Evolutionary conservation across 345 rosid genomes (phyloP).

Genomic region (Citrus maxima): DNA sequence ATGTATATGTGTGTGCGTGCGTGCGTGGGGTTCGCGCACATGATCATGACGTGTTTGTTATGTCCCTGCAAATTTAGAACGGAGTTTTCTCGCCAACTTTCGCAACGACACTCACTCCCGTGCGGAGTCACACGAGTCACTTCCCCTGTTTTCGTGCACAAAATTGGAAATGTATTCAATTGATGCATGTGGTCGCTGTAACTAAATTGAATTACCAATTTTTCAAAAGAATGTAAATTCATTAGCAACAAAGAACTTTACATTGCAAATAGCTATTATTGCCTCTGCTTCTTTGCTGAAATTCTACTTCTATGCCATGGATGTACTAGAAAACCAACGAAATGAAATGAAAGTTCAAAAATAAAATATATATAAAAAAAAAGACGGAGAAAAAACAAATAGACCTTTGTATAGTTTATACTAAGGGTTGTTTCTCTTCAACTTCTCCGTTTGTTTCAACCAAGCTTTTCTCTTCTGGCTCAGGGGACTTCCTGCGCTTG

Average conservation of each 20-base stretch:
- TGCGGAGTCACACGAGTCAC: background rate
- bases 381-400: background rate
- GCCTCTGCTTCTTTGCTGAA: background rate
- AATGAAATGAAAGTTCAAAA: background rate
- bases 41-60: background rate
- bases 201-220: background rate
- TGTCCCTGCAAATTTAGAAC: background rate
- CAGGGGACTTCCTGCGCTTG: conserved; percentile 21
- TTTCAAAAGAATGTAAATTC: background rate
- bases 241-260: background rate
- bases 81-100: background rate
- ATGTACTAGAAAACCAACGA: background rate
- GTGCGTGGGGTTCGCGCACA: background rate
- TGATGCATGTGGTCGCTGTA: background rate
- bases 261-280: conserved; percentile 6
- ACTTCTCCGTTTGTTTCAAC: conserved; percentile 23
- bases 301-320: background rate
- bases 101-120: background rate
- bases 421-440: conserved; percentile 57
- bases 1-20: too few species aligned
- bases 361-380: too few species aligned
- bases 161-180: background rate
- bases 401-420: conserved; percentile 19
- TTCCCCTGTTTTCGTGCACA: background rate
- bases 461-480: conserved; percentile 12